These are phyloP conservation scores for Sclerotiophoma versabilis DNA, from an alignment of 2,329 filamentous ascomycete genomes.

Conservation along the genomic window DNA sequence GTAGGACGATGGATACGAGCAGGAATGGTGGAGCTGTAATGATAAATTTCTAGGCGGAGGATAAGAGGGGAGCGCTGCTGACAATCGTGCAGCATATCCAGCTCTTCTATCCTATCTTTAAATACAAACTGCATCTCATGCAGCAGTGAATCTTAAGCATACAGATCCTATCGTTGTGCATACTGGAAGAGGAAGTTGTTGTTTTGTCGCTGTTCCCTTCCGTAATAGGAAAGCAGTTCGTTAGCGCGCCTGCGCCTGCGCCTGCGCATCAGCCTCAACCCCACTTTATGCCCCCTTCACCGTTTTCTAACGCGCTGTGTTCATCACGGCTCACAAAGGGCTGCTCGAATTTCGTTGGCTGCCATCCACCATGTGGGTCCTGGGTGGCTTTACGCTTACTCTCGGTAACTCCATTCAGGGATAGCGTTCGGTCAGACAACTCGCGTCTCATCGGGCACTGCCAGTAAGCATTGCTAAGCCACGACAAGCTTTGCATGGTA, in stretches of 20 bases:
- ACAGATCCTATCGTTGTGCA: not conserved
- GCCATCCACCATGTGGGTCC: not conserved
- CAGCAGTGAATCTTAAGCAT: not conserved
- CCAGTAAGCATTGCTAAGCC: constrained; percentile 16
- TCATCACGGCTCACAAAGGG: not conserved
- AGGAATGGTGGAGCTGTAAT: not conserved
- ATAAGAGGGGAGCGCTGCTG: not conserved
- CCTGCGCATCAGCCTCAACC: constrained; percentile 1
- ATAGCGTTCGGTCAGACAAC: not conserved
- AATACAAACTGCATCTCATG: not conserved
- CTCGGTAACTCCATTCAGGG: not conserved
- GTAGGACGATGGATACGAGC: not conserved
- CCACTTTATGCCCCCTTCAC: not conserved
- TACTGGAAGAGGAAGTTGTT: not conserved
- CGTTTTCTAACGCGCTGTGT: not conserved
- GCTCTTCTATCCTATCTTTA: not conserved
- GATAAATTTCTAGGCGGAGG: not conserved
- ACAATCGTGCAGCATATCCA: not conserved
- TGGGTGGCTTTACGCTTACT: constrained; percentile 1
- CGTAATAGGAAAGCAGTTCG: constrained; percentile 4
- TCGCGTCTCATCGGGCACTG: not conserved
- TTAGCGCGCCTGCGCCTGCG: constrained; percentile 10
- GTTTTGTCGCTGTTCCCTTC: constrained; percentile 6
- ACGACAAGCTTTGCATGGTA: constrained; percentile 14
- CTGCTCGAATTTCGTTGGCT: not conserved